Percentiles rank a stretch among this genome's conserved stretches.
Conservation (phyloP, 1,284 basidiomycete species). For the Irpex sp. region DNA sequence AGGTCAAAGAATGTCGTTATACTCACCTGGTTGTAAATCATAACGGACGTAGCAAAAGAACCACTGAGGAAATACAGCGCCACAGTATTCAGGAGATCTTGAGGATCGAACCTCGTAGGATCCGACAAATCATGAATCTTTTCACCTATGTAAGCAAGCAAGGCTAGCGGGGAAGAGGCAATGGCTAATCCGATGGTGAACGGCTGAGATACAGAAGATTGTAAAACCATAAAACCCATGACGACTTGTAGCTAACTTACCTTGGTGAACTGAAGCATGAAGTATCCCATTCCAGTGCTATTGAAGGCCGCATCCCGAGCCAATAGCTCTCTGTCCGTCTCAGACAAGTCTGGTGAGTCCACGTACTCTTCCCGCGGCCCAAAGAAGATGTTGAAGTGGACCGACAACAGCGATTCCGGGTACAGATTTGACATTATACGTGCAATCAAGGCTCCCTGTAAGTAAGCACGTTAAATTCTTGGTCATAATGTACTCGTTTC, state of each 20-base stretch:
- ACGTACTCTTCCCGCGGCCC: neutral
- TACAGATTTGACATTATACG: constrained; percentile 1
- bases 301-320: constrained; percentile 5
- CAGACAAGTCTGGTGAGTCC: neutral
- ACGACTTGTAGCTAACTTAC: neutral
- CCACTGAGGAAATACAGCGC: constrained; percentile 24
- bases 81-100: constrained; percentile 10
- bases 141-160: constrained; percentile 22
- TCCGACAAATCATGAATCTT: constrained; percentile 11
- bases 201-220: constrained; percentile 9
- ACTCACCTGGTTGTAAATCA: constrained; percentile 15
- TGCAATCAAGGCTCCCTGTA: neutral
- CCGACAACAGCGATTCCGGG: neutral
- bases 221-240: no score
- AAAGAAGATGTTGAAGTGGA: neutral
- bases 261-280: constrained; percentile 13
- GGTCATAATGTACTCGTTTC: no score
- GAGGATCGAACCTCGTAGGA: neutral
- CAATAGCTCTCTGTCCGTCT: neutral
- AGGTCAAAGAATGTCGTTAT: neutral
- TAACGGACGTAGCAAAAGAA: constrained; percentile 14
- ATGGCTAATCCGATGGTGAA: constrained; percentile 16
- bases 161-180: constrained; percentile 18
- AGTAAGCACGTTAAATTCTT: neutral
- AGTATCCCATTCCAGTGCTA: constrained; percentile 9